Base-by-base conservation (phyloP, 179 eudicot genomes). In the Beta lomatogona region DNA sequence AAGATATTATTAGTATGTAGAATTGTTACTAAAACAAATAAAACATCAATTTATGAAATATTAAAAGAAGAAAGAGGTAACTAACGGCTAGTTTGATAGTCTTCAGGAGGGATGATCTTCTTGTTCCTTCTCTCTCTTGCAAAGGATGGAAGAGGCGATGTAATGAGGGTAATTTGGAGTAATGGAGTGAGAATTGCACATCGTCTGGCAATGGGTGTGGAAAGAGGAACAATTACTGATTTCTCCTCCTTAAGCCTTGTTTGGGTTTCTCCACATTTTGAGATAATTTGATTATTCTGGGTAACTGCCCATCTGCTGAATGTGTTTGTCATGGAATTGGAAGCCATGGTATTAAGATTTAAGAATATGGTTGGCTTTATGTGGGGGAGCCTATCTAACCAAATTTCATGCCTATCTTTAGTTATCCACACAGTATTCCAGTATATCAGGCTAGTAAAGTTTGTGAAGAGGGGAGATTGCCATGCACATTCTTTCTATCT, bases 91-190 rank as follows among this genome's bases (percentile, higher is more conserved):
- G 94, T 90, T 84, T 82, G 92, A 83, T 94, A 96, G n/a, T 96
- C 98, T 83, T 96, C 92, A 59, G 89, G 83, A 73, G 98, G 97
- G 80, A 96, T 92, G n/a, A 9, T 69, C 77, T 87, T 90, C 75
- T 85, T 83, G 80, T 73, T 80, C 76, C 99, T 93, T 86, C 96
- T 90, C 83, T 93, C 97, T 85, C 98, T 91, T 41, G 97, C 97
- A 25, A 76, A 77, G n/a, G 88, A 79, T 13, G 89, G 89, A 36
- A 67, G 87, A 45, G 90, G 85, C 79, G 66, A 81, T 36, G 79
- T 85, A 65, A 81, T 79, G 55, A 89, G 66, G 67, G 91, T 54
- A 14, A 87, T 48, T 64, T 90, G 85, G 46, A 90, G 76, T 50
- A 85, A 73, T 65, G 95, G 88, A n/a, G 90, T 71, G 21, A 93